Conservation (phyloP, 257 asterid genomes). For the Pogostemon cablin region DNA sequence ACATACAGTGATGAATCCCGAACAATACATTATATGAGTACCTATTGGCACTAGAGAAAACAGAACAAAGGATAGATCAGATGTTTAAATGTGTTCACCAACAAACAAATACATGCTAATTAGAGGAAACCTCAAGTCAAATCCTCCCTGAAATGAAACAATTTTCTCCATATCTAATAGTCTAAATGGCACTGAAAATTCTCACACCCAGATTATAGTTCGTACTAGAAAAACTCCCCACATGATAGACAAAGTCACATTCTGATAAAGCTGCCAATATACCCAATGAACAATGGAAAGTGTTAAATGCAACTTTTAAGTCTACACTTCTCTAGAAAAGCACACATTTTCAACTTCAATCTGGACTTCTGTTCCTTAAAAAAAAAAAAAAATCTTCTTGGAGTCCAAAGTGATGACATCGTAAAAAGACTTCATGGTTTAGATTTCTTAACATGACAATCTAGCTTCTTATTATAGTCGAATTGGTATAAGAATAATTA, state of each 20-base stretch:
- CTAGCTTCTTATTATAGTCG: neutral
- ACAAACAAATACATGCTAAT: neutral
- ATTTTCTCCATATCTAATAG: neutral
- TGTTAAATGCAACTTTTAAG: neutral
- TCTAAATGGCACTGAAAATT: neutral
- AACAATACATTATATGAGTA: neutral
- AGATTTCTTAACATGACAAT: neutral
- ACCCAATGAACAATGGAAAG: neutral
- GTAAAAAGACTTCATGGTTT: neutral
- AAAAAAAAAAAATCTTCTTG: neutral
- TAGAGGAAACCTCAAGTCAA: neutral
- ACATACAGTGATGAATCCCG: constrained; percentile 1
- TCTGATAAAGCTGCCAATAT: constrained; percentile 7
- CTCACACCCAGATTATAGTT: neutral
- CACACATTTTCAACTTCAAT: neutral
- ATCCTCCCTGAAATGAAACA: constrained; percentile 3
- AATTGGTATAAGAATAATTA: constrained; percentile 10
- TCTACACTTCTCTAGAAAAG: neutral
- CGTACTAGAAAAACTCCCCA: neutral
- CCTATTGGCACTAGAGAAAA: constrained; percentile 7
- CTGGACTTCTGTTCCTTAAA: neutral
- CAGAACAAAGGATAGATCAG: neutral
- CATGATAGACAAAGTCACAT: neutral
- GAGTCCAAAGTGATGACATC: neutral
- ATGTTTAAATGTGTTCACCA: neutral